Evolutionary conservation across 495 filamentous ascomycete genomes (phyloP), one percentile per base, ranked within the genome.

Genomic region (Staphylotrichum longicolle): DNA sequence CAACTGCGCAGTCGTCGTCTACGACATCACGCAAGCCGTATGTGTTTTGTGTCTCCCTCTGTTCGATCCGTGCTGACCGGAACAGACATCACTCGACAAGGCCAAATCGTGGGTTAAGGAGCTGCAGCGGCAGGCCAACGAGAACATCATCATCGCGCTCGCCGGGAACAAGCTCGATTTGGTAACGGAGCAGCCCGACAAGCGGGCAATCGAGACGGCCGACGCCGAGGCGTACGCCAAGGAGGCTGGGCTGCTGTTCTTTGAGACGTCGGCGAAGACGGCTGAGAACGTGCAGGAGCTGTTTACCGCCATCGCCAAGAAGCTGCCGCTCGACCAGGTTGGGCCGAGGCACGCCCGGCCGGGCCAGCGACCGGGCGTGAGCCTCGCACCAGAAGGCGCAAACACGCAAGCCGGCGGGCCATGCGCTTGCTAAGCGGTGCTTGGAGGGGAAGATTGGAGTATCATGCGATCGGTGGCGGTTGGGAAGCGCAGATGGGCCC

Each of bases 71-170:
- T n/a, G 57, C 47, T 57, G 9, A 57, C 63, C 57, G 9, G 2
- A 34, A 9, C 70, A 98, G 94, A 83, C 91, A 62, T 98, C 95
- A 6, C 80, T 98, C 60, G 94, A 98, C 77, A 98, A 98, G 80
- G 94, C 94, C 60, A 98, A 98, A 74, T 86, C 91, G 37, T 98
- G 94, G 94, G 92, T 98, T n/a, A 98, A 98, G 77, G 95, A 98
- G 70, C 85, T 98, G 41, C 95, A 98, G 76, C 85, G 94, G 62
- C 94, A 98, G 80, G 95, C 95, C 45, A 98, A 98, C 78, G 94
- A 98, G 77, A 98, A 98, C 75, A 98, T 98, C 75, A 91, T 98
- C 69, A 98, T 98, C 74, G 94, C 94, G 35, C 84, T 98, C 32
- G 94, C 95, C 35, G 94, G 94, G 49, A 98, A 98, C 83, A 98